Base-by-base conservation (phyloP, 2,329 filamentous ascomycete genomes). In the Fusarium xylarioides region DNA sequence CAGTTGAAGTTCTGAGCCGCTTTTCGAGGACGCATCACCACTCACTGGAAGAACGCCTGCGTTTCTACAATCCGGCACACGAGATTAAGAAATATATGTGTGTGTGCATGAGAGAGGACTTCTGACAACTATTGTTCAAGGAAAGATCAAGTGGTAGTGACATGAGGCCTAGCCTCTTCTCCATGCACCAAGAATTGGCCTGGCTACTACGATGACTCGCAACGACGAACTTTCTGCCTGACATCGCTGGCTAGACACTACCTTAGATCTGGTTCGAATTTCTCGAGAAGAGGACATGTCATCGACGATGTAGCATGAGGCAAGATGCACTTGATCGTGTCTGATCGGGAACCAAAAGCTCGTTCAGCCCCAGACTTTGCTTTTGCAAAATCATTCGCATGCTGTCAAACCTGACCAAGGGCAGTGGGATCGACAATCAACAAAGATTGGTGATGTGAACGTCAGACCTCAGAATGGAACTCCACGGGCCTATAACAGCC, bases 391-490 rank as follows among this genome's bases (percentile, higher is more conserved):
- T 53, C 46, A 63, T 58, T 58, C 40, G 38, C 52, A 64, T n/a
- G n/a, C 30, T 50, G 19, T 52, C 16, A 56, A 64, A 53, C 55
- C 57, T 57, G 66, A 49, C 54, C 38, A 49, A 61, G 46, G 61
- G 42, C 38, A 34, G 30, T 54, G 62, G 49, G 70, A 74, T 74
- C 63, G 46, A 35, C 66, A 59, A 69, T 52, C 70, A 68, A 71
- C 62, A 67, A 59, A 58, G 54, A 37, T 59, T 62, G 30, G 44
- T 38, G 26, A 68, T 58, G 38, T 53, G 37, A 56, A 52, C 52
- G 53, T 56, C 66, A 63, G 65, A 49, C 59, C 59, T 59, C 26
- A 54, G 19, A 50, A 32, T 44, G 40, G 26, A 50, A 55, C 44
- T 53, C 58, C 15, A 47, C 57, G 28, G 30, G 28, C 32, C 47